Evolutionary conservation across 2,329 filamentous ascomycete species (phyloP), one percentile per base, ranked within the genome.

Genomic region (Fusarium pininemorale): DNA sequence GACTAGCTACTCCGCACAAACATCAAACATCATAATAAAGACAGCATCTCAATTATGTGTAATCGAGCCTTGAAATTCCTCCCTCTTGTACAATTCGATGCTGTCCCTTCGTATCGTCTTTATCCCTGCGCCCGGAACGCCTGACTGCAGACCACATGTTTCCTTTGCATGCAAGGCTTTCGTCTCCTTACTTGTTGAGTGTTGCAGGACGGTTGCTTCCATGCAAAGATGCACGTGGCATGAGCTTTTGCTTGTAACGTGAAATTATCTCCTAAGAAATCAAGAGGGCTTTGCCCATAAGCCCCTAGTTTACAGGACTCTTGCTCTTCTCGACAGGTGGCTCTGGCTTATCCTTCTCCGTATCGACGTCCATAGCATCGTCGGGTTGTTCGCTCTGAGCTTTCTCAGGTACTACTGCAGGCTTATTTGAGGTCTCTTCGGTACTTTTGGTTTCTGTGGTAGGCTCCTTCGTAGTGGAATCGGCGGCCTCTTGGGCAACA

Each of bases 351-450:
- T 76, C 76, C 66, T 80, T 82, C 16, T 82, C 79, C 28, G 77
- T 76, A 28, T 82, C 82, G 35, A 82, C 74, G n/a, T 82, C 81
- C 80, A 82, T 82, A 35, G 78, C 77, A 41, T 83, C 82, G 28
- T 58, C 54, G 26, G 72, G 60, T 44, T 77, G 64, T 20, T 75
- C 72, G 32, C 74, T 69, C 58, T 76, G 75, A 28, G 70, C 38
- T 35, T 77, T 72, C 28, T 75, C 67, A 3, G 65, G 38, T 37
- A 39, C 44, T 35, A 70, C 62, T 15, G 63, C 37, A 47, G 78
- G 58, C 47, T 77, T 76, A 37, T 78, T 73, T 3, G 60, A 38
- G 14, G 50, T 24, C 13, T 80, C 73, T 42, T 78, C 76, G 7
- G 69, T 45, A 53, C 59, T 51, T 39, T 75, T 74, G 5, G 72